A percentile compares a stretch with the other conserved stretches of the same genome.
These are phyloP conservation scores for Sporopachydermia lactativora DNA, from an alignment of 805 yeast species.

Conservation along the genomic window DNA sequence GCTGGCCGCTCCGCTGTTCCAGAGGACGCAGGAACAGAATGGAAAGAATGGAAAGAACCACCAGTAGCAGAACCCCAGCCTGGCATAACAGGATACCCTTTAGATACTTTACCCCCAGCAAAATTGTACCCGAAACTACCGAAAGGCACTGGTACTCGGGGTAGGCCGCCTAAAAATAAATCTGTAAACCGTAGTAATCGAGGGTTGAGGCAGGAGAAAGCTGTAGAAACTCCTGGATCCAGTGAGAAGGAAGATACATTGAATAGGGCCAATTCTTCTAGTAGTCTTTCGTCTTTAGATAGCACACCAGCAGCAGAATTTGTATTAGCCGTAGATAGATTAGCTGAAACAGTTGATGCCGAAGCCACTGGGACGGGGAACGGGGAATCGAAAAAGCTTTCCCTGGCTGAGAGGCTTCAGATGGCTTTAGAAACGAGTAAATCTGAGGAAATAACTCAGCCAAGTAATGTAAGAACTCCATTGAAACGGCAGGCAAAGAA, in stretches of 20 bases:
- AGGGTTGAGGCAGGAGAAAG: neutral
- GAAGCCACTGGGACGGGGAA: conserved; percentile 6
- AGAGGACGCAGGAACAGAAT: no score
- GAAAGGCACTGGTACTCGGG: conserved; percentile 41
- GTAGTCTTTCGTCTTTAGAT: neutral
- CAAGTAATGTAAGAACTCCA: conserved; percentile 18
- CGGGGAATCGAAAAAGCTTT: conserved; percentile 8
- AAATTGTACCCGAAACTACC: conserved; percentile 26
- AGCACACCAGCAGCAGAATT: conserved; percentile 1
- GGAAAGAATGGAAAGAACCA: conserved; percentile 59
- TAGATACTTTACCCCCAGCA: conserved; percentile 52
- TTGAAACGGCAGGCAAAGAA: neutral
- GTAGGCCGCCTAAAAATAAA: conserved; percentile 19
- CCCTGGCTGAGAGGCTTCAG: conserved; percentile 6
- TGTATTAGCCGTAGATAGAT: neutral
- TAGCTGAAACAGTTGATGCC: conserved; percentile 8
- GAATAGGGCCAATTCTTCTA: neutral
- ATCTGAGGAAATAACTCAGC: conserved; percentile 21
- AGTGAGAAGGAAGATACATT: neutral
- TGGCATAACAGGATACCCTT: conserved; percentile 57
- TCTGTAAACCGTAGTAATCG: no score
- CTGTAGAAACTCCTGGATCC: neutral
- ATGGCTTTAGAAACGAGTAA: conserved; percentile 18
- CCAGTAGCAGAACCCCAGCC: conserved; percentile 38
- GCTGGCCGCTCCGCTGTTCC: no score